Evolutionary conservation across 2,329 filamentous ascomycete genomes (phyloP), one percentile per base, ranked within the genome.

Genomic region (Monilinia fructicola): DNA sequence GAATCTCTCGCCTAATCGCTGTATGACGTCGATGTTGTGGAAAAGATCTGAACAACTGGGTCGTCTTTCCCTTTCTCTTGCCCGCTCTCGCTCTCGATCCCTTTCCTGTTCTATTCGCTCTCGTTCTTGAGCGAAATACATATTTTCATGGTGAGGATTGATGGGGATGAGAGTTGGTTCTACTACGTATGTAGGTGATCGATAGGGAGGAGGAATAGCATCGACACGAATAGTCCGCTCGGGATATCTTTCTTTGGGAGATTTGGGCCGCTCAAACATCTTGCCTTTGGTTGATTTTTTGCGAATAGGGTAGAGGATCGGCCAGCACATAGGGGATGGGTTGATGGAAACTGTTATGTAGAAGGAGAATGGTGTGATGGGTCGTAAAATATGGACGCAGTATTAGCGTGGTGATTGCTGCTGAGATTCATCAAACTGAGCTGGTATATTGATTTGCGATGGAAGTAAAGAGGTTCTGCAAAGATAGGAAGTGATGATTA

Each of bases 1-100:
- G 18, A 63, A 54, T 60, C 54, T 26, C n/a, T 60, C 58, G 31
- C 58, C 58, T 14, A 60, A 46, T 18, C 58, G 44, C 26, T 60
- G 58, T 18, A 60, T 60, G 2, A 50, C 21, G 26, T 60, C 58
- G 44, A 60, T 60, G 4, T 50, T 60, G 23, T 60, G 58, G 31
- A 60, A 60, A 4, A 60, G 16, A 50, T 60, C 58, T 21, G 58
- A 60, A 9, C 58, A 60, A 40, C 58, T 60, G 4, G 58, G 44
- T 50, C 58, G 38, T 40, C 58, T 48, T 7, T 14, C 44, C 23
- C 44, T 60, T 35, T 59, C 42, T 10, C 56, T 46, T 16, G 14
- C 56, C 6, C 28, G 23, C 35, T 48, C 56, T 3, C 28, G 52
- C 16, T 63, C 52, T 12, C 35, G 35, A 9, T 58, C 14, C 3